These are phyloP conservation scores for Nidula niveotomentosa DNA, from an alignment of 1,284 basidiomycete species.

Conservation along the genomic window DNA sequence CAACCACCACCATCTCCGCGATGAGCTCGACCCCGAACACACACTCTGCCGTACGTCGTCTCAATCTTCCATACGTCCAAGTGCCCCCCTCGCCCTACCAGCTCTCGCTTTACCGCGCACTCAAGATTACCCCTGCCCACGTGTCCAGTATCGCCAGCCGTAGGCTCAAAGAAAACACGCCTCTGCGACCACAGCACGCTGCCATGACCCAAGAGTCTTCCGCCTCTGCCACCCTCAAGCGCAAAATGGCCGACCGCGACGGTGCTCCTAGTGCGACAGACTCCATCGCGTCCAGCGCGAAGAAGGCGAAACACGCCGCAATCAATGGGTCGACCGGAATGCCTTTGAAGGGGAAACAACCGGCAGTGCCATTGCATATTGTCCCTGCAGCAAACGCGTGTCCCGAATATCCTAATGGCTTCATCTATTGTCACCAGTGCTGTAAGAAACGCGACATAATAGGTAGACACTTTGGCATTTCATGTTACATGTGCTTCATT, in stretches of 20 bases:
- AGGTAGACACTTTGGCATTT: too few relatives aligned
- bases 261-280: constrained; percentile 1
- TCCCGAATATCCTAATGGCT: constrained; percentile 28
- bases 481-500: too few relatives aligned
- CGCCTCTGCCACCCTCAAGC: constrained; percentile 32
- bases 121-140: constrained; percentile 24
- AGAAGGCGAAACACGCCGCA: constrained; percentile 19
- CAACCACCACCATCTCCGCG: too few relatives aligned
- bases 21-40: too few relatives aligned
- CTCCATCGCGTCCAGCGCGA: constrained; percentile 8
- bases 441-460: constrained; percentile 52
- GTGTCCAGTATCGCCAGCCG: constrained; percentile 23
- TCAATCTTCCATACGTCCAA: constrained; percentile 56
- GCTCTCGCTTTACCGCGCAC: constrained; percentile 16
- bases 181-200: constrained; percentile 30
- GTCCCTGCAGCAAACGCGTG: constrained; percentile 18
- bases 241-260: constrained; percentile 34
- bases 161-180: constrained; percentile 57
- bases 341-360: too few relatives aligned
- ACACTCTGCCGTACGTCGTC: too few relatives aligned
- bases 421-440: constrained; percentile 71
- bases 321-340: too few relatives aligned
- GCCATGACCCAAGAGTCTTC: constrained; percentile 26
- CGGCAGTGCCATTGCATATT: constrained; percentile 1
- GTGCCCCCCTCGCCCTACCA: constrained; percentile 50